Conservation (phyloP, 306 rosid genomes). For the Ormosia emarginata region DNA sequence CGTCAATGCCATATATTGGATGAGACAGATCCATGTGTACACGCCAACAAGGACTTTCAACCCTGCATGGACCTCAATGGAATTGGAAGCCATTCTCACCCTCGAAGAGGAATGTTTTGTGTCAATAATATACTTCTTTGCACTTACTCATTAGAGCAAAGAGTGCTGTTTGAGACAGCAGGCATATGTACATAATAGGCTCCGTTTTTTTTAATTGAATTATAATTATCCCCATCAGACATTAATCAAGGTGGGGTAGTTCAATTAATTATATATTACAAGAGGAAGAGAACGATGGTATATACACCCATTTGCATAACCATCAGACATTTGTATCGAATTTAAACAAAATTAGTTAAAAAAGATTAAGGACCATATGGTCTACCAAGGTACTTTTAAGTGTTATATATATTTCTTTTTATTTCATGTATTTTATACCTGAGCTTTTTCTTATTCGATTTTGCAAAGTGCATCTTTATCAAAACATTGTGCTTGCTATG, state of each 20-base stretch:
- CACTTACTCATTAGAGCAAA: slow-evolving; percentile 35
- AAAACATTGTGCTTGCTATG: not conserved
- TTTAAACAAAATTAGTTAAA: not conserved
- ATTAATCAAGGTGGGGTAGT: not conserved
- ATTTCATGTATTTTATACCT: not conserved
- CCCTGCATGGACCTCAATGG: slow-evolving; percentile 23
- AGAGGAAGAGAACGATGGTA: not conserved
- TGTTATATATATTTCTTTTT: not conserved
- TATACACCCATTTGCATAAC: not conserved
- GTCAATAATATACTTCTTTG: slow-evolving; percentile 44
- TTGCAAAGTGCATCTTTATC: not conserved
- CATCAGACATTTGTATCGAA: not conserved
- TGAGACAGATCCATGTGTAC: not conserved
- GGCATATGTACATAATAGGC: slow-evolving; percentile 9
- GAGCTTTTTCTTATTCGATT: slow-evolving; percentile 1
- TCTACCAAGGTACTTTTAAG: not conserved
- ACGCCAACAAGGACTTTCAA: slow-evolving; percentile 6
- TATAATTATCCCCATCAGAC: slow-evolving; percentile 12
- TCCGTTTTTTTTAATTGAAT: slow-evolving; percentile 26
- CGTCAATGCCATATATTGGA: too few relatives aligned
- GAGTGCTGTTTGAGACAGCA: slow-evolving; percentile 33
- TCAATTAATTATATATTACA: not conserved
- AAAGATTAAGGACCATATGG: not conserved
- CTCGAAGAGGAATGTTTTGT: slow-evolving; percentile 34
- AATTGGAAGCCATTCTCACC: slow-evolving; percentile 28